Base-by-base conservation (phyloP, 1,139 yeast species). In the Torulaspora pretoriensis region DNA sequence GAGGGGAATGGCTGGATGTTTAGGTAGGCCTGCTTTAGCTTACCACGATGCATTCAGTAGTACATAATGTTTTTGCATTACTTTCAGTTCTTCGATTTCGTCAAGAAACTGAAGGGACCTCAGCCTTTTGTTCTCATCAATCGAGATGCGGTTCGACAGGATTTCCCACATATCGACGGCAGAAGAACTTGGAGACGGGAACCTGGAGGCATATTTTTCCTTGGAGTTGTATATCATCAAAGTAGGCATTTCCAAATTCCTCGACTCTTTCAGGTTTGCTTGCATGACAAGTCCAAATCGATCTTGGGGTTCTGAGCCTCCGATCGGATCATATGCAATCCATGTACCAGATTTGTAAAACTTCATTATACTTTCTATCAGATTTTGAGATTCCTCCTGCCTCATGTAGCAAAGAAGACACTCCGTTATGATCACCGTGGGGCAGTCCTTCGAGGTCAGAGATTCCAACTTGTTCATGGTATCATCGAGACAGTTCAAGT, bases 331-430 rank as follows among this genome's bases (percentile, higher is more conserved):
- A 65, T 92, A 92, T 1, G 89, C 72, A 2, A 83, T 46, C 68
- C 49, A 85, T 60, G 1, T 73, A 58, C 42, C 77, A 64, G 14
- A 52, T 40, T 52, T 54, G 40, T 47, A 74, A 10, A 74, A 72
- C 42, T 65, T 69, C n/a, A 41, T 34, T 3, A 68, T 23, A 0
- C 49, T 27, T 2, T 65, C 51, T 6, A 92, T 65, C 7, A 88
- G 73, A 1, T 59, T 43, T 40, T 74, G 72, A 8, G 92, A 77
- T 24, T 76, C 79, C 1, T 65, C 64, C 0, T 86, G 81, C 3
- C 78, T 74, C 50, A 87, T 64, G 60, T 92, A 92, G 61, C 97
- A 92, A 26, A 92, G 70, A 39, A 90, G 90, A 66, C 97, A 92
- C 64, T 92, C 98, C 46, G 95, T 83, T 23, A 92, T 68, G 2